Evolutionary conservation across 106 monocot species (phyloP).

Genomic region (Narthecium ossifragum): DNA sequence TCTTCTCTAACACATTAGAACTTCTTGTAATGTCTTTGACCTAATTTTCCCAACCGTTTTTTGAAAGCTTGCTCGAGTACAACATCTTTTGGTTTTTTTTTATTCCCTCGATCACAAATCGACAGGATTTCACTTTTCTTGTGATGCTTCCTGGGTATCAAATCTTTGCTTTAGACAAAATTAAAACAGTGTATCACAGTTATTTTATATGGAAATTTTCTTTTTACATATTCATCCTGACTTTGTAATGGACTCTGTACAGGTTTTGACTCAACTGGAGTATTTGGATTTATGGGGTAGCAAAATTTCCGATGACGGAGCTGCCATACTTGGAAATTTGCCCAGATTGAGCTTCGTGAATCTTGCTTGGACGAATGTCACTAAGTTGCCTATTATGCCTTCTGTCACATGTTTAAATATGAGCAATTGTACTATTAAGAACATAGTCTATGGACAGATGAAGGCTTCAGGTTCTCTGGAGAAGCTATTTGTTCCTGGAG

Average conservation of each 20-base stretch:
- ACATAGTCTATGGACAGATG: constrained; percentile 34
- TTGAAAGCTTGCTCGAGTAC: background rate
- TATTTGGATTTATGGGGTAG: constrained; percentile 89
- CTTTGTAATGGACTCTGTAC: constrained; percentile 1
- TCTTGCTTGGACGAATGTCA: constrained; percentile 88
- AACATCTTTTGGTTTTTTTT: too few relatives aligned
- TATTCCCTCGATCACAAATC: background rate
- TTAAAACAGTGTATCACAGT: too few relatives aligned
- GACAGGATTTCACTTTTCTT: background rate
- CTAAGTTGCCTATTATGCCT: constrained; percentile 47
- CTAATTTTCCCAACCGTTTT: background rate
- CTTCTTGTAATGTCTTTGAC: background rate
- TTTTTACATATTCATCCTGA: background rate
- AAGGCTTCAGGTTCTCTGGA: constrained; percentile 22
- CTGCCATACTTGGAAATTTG: constrained; percentile 39
- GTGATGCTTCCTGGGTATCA: background rate
- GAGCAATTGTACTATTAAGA: constrained; percentile 67
- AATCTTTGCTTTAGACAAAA: background rate
- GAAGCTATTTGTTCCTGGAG: constrained; percentile 50
- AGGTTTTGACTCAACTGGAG: constrained; percentile 67
- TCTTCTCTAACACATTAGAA: background rate
- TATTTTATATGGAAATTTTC: background rate
- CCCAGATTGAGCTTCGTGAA: constrained; percentile 55
- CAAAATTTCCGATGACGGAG: constrained; percentile 58
- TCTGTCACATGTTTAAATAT: constrained; percentile 61